These are phyloP conservation scores for Piromyces finnis DNA, from an alignment of 192 early-diverging fungal genomes.

Conservation along the genomic window DNA sequence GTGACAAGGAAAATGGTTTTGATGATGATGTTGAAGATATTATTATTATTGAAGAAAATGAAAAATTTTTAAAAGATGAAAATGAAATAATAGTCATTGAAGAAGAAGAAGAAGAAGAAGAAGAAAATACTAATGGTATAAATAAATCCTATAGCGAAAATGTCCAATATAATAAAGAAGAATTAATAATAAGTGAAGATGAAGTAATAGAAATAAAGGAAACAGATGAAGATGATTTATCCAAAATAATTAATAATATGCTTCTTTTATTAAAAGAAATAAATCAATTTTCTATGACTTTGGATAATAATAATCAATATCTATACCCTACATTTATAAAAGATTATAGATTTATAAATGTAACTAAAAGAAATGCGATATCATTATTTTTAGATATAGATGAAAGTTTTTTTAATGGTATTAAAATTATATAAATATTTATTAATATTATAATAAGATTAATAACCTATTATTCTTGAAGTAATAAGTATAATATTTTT, in stretches of 20 bases:
- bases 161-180: neutral
- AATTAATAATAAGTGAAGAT: neutral
- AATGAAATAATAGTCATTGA: no score
- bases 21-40: no score
- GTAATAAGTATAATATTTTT: no score
- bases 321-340: neutral
- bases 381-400: neutral
- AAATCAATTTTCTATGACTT: neutral
- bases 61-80: no score
- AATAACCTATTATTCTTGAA: no score
- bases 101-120: no score
- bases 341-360: neutral
- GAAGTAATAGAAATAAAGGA: neutral
- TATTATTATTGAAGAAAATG: no score
- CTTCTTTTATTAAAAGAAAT: neutral
- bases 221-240: neutral
- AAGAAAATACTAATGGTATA: no score
- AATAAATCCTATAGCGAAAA: no score
- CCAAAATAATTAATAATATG: neutral
- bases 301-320: neutral
- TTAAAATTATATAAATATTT: neutral
- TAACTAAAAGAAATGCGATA: neutral
- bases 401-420: neutral
- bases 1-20: neutral
- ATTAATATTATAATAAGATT: neutral